phyloP scores from a whole-genome alignment of 1,284 basidiomycete genomes.

The Naganishia albida region DNA sequence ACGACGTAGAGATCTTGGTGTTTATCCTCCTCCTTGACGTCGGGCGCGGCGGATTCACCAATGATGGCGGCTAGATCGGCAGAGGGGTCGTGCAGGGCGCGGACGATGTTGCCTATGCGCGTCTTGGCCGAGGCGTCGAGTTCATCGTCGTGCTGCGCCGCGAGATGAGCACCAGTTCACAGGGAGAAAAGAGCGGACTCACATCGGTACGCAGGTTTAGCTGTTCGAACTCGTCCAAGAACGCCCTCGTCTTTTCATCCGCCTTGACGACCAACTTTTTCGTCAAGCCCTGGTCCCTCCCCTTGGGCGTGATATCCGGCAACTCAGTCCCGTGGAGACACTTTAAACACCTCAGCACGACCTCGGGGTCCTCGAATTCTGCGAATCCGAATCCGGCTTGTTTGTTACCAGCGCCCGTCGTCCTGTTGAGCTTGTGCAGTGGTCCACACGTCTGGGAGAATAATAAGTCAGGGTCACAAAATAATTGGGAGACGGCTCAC shows the following conservation, averaged over 20 bases:
- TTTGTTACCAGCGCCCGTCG: conserved; percentile 83
- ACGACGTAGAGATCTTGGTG: conserved; percentile 70
- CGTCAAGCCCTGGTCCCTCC: conserved; percentile 65
- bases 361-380: conserved; percentile 84
- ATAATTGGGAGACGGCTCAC: conserved; percentile 58
- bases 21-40: conserved; percentile 67
- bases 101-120: conserved; percentile 50
- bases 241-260: conserved; percentile 85
- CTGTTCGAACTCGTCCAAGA: conserved; percentile 78
- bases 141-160: conserved; percentile 49
- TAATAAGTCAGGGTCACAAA: conserved; percentile 3
- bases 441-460: conserved; percentile 75
- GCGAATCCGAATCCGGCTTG: conserved; percentile 95
- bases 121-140: conserved; percentile 48
- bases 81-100: conserved; percentile 48
- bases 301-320: conserved; percentile 68
- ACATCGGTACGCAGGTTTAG: conserved; percentile 79
- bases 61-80: conserved; percentile 47
- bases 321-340: conserved; percentile 82
- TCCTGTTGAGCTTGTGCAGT: conserved; percentile 81
- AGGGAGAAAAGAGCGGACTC: conserved; percentile 44
- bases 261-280: conserved; percentile 89
- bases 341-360: conserved; percentile 75
- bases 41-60: conserved; percentile 46
- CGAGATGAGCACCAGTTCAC: background rate